Base-by-base conservation (phyloP, 352 stramenopile genomes). In the Thalassiosira mediterranea region DNA sequence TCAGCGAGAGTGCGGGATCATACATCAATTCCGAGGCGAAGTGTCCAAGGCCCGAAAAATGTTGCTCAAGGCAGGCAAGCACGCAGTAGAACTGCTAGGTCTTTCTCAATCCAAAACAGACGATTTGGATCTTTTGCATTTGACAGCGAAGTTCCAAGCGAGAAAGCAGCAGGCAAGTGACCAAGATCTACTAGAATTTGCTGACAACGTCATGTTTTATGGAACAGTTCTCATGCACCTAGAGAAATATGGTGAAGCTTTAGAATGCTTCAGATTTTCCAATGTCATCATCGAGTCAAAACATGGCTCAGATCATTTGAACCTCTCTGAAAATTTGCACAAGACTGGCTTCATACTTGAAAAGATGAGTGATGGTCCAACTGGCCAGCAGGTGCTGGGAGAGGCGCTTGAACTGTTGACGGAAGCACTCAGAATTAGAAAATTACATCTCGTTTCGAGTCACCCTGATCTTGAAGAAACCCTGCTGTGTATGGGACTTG, bases 391-490 rank as follows among this genome's bases (percentile, higher is more conserved):
- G 2, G 28, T 68, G 21, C 28, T 83, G 44, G 54, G 74, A 19
- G 79, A 87, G 40, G 79, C 72, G 62, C 62, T 83, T 60, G 79
- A 87, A 59, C 37, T 81, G 17, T 66, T 73, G 21, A 74, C 73
- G 70, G 79, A 87, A 76, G 69, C 79, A 13, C 65, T 87, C 25
- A 67, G 79, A 54, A 81, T 87, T 46, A 63, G 79, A 17, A 79
- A 73, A 40, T 59, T 87, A 37, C 69, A 87, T 59, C 65, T 87
- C 37, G 69, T 81, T 28, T 57, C 52, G 48, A 76, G 60, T 40
- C 79, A 87, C 38, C 73, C 68, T 47, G 72, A 83, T 51, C 32
- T 87, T 21, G 72, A 81, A 58, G 73, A 87, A 56, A 83, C 72
- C 25, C 60, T 83, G 23, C 61, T 83, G 7, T 79, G 69, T 47